A percentile compares a stretch with the other conserved stretches of the same genome.
phyloP scores from a whole-genome alignment of 768 basidiomycete species.

The Russula dissimulans region DNA sequence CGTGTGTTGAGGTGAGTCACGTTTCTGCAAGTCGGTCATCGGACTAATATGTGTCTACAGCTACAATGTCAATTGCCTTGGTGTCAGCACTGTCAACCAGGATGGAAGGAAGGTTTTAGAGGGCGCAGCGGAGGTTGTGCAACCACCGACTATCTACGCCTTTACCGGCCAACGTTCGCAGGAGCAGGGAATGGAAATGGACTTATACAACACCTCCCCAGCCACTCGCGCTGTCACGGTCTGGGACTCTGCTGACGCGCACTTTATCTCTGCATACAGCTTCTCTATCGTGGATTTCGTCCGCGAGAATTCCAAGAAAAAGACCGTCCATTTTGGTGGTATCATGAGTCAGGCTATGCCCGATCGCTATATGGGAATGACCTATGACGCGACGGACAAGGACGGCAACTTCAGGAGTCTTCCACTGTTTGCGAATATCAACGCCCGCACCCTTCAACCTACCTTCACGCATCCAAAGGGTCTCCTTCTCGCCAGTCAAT shows the following conservation, averaged over 20 bases:
- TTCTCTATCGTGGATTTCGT: conserved; percentile 99
- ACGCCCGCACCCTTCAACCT: conserved; percentile 88
- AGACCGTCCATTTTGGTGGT: conserved; percentile 98
- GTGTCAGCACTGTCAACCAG: conserved; percentile 76
- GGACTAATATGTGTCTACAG: no score
- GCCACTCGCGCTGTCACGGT: no score
- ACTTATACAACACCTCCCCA: no score
- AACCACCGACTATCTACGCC: no score
- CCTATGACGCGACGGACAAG: conserved; percentile 97
- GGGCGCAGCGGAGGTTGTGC: conserved; percentile 90
- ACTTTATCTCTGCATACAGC: no score
- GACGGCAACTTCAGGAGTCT: no score
- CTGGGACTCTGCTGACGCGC: no score
- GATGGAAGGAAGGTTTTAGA: conserved; percentile 86
- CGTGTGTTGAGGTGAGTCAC: no score
- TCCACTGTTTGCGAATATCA: conserved; percentile 94
- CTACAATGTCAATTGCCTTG: conserved; percentile 81
- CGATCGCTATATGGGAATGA: conserved; percentile 99
- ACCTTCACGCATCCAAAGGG: conserved; percentile 98
- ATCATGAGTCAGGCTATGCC: conserved; percentile 98
- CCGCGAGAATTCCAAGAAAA: conserved; percentile 97
- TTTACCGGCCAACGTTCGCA: no score
- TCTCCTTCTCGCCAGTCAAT: conserved; percentile 94
- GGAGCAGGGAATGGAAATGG: no score
- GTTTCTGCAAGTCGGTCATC: no score